phyloP scores from a whole-genome alignment of 2,329 filamentous ascomycete species.

The Teratosphaeria zuluensis region DNA sequence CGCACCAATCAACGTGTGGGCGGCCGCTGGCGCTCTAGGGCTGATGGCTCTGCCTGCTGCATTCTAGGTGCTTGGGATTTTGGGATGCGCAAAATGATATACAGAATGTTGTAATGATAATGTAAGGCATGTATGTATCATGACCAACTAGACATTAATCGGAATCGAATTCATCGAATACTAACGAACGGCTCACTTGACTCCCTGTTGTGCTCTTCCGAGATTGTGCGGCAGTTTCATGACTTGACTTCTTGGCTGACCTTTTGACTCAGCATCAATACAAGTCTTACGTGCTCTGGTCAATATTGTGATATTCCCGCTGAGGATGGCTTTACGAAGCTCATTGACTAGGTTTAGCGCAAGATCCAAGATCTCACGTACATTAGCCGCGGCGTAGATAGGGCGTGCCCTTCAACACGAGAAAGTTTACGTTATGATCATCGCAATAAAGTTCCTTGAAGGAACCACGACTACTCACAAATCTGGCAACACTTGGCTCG shows the following conservation, averaged over 20 bases:
- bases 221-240: too few species aligned
- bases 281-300: too few species aligned
- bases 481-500: neutral
- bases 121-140: neutral
- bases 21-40: neutral
- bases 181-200: too few species aligned
- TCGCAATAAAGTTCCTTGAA: neutral
- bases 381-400: neutral
- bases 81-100: neutral
- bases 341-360: neutral
- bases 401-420: neutral
- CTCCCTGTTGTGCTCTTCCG: too few species aligned
- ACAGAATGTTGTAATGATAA: neutral
- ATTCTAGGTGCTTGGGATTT: neutral
- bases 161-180: too few species aligned
- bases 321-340: too few species aligned
- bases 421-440: neutral
- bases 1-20: neutral
- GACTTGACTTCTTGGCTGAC: too few species aligned
- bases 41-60: neutral
- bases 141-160: neutral
- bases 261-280: too few species aligned
- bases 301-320: neutral
- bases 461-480: too few species aligned
- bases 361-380: neutral